These are phyloP conservation scores for Paecilomyces dactylethromorphus DNA, from an alignment of 2,329 filamentous ascomycete species.

Conservation along the genomic window DNA sequence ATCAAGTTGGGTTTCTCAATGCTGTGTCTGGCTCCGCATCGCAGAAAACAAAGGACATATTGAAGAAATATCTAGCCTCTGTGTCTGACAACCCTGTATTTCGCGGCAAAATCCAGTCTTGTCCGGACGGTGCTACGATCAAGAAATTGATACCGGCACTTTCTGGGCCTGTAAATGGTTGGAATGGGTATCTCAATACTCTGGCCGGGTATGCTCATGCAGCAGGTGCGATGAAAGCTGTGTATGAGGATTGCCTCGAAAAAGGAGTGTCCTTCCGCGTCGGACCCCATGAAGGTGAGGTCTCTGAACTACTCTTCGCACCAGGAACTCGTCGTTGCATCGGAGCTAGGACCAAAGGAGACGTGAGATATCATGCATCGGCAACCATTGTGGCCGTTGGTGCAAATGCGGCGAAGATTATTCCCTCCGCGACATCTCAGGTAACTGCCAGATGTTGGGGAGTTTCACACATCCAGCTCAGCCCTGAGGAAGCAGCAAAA, in stretches of 20 bases:
- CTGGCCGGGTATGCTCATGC: conserved; percentile 54
- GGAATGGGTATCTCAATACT: conserved; percentile 54
- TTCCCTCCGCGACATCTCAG: conserved; percentile 45
- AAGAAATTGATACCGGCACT: not conserved
- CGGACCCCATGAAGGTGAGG: conserved; percentile 30
- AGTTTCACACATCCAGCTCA: conserved; percentile 54
- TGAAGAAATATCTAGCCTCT: not conserved
- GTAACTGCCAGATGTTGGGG: conserved; percentile 54
- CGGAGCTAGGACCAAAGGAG: conserved; percentile 33
- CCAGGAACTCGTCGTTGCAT: conserved; percentile 15
- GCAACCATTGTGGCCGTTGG: conserved; percentile 49
- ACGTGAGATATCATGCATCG: conserved; percentile 27
- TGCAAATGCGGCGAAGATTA: conserved; percentile 31
- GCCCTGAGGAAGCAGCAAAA: conserved; percentile 45
- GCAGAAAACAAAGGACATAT: conserved; percentile 8
- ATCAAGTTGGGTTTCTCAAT: conserved; percentile 47
- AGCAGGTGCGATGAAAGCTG: conserved; percentile 43
- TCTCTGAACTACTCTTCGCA: conserved; percentile 35
- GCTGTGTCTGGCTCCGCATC: conserved; percentile 44
- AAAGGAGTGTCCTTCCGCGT: conserved; percentile 39
- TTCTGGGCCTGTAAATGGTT: conserved; percentile 42
- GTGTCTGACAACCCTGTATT: not conserved
- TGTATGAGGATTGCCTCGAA: conserved; percentile 38
- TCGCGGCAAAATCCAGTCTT: not conserved
- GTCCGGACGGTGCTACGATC: not conserved